Evolutionary conservation across 2,329 filamentous ascomycete genomes (phyloP), one percentile per base, ranked within the genome.

Genomic region (Ramularia endophylla): DNA sequence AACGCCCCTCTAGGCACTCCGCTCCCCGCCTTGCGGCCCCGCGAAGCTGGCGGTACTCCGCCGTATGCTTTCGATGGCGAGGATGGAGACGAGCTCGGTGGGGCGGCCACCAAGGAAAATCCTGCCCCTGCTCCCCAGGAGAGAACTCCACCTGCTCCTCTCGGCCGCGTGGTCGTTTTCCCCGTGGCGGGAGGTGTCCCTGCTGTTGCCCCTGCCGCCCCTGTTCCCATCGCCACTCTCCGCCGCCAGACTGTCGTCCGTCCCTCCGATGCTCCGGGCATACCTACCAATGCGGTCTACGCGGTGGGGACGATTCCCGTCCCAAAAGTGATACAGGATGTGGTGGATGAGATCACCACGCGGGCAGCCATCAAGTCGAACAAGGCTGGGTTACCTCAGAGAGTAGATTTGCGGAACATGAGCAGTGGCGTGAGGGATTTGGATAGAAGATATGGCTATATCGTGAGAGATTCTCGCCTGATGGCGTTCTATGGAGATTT

Each of bases 401-500:
- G 37, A 15, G 20, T 20, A 5, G 28, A 22, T 6, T 11, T 39
- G 28, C 18, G 37, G 3, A 22, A 16, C 17, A 32, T 34, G 32
- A 15, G 16, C 27, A 11, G 13, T 12, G 37, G 37, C 4, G 22
- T 32, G 8, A 39, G 17, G 28, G 37, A 34, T 20, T 20, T 34
- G 32, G 32, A 34, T 20, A 17, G 37, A 8, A 27, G 37, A 15
- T 29, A 39, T 25, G 37, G 37, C 12, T 29, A 31, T 11, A 8
- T 39, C 16, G 9, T 15, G 37, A 8, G 27, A 18, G 30, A 8
- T n/a, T 31, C 27, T 18, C 16, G 22, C 6, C 22, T 43, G 34
- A 32, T 36, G 38, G 27, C 16, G 17, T 45, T 35, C 28, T 47
- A 38, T 22, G 45, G 45, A 7, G 45, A 47, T 18, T 44, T 41